Base-by-base conservation (phyloP, 23 red algal species). In the Gracilaria gracilis region DNA sequence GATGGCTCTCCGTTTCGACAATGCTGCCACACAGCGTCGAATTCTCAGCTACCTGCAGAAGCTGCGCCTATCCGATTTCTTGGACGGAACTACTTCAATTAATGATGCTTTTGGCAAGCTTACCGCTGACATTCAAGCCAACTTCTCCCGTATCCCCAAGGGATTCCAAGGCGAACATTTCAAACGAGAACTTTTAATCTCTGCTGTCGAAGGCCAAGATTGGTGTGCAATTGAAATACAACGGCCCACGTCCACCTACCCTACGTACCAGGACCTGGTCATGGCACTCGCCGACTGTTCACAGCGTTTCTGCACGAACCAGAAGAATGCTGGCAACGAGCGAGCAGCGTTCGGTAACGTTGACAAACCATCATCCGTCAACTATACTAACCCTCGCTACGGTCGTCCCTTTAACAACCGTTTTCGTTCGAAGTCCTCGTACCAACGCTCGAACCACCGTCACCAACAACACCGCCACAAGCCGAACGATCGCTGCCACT, bases 121-220 rank as follows among this genome's bases (percentile, higher is more conserved):
- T 14, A 72, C 66, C 66, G 66, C 66, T 6, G 66, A 72, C 19
- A n/a, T 72, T 0, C 20, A 72, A 72, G 23, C 16, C 20, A 72
- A 40, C 14, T 72, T 72, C 20, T 6, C 7, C 19, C 51, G 51
- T 25, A 19, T 35, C 14, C 66, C 66, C 19, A 11, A 19, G 20
- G 4, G 27, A 16, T 72, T 72, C 27, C 66, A 72, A 27, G 21
- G 20, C 23, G 66, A 72, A 20, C 16, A 72, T 19, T 72, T 27
- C 23, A 72, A 72, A 27, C 16, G 23, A 14, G 66, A 72, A 72
- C 66, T 72, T 27, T 19, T 72, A n/a, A 35, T 72, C 32, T n/a
- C 66, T 40, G 66, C 66, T 20, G 0, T 72, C 4, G 66, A 27
- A 27, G 23, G 66, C 17, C 20, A 72, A 20, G 51, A 55, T 19